phyloP scores from a whole-genome alignment of 2,329 filamentous ascomycete genomes.

The Alternaria sp. region DNA sequence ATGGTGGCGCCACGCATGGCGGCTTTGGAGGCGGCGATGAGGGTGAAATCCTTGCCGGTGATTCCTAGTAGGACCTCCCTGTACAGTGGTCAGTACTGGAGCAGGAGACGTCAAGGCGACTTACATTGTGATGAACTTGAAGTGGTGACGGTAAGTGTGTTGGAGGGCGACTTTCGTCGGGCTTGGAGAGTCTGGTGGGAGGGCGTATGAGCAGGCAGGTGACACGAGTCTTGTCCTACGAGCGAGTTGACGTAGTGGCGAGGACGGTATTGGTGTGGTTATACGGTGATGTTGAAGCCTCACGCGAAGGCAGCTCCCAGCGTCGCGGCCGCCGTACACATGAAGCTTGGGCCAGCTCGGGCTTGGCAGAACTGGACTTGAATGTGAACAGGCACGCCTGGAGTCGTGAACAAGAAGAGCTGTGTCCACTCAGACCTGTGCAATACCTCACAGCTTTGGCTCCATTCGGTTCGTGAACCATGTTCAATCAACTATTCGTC shows the following conservation, averaged over 20 bases:
- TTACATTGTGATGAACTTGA: constrained; percentile 43
- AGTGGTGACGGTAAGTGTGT: constrained; percentile 16
- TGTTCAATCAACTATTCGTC: not conserved
- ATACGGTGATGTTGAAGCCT: not conserved
- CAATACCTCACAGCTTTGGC: not conserved
- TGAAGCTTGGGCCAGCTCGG: constrained; percentile 13
- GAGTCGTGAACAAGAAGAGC: not conserved
- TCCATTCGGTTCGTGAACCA: not conserved
- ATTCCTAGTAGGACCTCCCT: constrained; percentile 99
- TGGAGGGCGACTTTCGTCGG: not conserved
- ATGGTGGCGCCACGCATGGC: constrained; percentile 97
- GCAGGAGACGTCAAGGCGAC: constrained; percentile 10
- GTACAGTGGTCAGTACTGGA: constrained; percentile 25
- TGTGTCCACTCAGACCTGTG: not conserved
- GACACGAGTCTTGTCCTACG: not conserved
- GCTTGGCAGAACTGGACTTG: constrained; percentile 16
- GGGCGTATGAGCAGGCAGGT: not conserved
- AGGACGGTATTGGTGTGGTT: not conserved
- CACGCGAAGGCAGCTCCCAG: constrained; percentile 25
- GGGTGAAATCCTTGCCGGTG: constrained; percentile 98
- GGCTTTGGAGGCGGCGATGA: constrained; percentile 97
- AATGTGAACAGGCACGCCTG: not conserved
- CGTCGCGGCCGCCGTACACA: constrained; percentile 19
- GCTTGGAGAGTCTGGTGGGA: not conserved
- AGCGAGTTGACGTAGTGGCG: not conserved